phyloP scores from a whole-genome alignment of 495 filamentous ascomycete genomes.

The Oidiodendron maius region DNA sequence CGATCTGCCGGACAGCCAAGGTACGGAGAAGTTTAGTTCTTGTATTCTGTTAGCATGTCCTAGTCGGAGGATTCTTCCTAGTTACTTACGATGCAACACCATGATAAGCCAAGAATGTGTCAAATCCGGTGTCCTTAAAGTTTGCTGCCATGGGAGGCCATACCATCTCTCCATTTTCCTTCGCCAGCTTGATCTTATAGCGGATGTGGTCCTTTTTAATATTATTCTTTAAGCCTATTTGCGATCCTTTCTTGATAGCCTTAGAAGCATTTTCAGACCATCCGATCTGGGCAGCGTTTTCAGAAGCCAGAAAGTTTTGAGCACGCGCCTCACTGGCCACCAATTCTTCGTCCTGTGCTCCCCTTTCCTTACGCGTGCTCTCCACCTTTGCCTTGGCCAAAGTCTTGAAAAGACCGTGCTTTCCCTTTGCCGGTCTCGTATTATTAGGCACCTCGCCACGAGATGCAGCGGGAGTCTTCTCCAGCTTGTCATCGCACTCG shows the following conservation, averaged over 20 bases:
- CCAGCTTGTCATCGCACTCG: too few species aligned
- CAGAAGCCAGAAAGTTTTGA: too few species aligned
- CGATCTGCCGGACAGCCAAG: not conserved
- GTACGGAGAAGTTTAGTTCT: not conserved
- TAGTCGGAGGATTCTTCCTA: not conserved
- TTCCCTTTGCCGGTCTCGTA: not conserved
- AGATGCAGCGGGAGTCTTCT: not conserved
- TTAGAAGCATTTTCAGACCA: not conserved
- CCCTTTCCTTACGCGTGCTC: not conserved
- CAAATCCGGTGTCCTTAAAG: not conserved
- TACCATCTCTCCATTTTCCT: not conserved
- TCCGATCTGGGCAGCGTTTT: too few species aligned
- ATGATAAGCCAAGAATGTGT: too few species aligned
- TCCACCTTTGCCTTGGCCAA: not conserved
- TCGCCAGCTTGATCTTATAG: not conserved
- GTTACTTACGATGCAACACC: too few species aligned
- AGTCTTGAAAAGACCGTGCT: not conserved
- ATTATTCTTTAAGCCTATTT: too few species aligned
- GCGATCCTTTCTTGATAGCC: not conserved
- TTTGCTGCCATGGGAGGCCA: not conserved
- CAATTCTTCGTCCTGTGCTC: not conserved
- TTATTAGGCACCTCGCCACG: not conserved
- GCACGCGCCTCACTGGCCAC: not conserved
- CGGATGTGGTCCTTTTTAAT: not conserved
- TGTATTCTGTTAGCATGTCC: not conserved